These are phyloP conservation scores for Cyclotella cryptica DNA, from an alignment of 108 stramenopile genomes.

Conservation along the genomic window DNA sequence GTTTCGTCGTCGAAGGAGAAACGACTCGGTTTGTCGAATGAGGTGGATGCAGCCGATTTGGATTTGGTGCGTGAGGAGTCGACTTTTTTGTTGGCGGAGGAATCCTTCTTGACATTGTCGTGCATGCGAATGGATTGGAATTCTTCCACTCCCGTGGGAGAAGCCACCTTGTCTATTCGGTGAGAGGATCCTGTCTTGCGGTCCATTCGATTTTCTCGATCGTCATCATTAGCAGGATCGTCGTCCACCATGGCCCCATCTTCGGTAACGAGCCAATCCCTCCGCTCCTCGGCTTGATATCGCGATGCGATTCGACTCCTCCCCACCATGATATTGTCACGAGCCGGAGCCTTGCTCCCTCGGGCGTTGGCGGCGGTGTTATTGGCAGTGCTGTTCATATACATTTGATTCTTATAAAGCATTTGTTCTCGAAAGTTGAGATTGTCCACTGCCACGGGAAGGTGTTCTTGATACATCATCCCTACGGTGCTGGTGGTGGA, in stretches of 20 bases:
- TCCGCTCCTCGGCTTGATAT: slow-evolving; percentile 3
- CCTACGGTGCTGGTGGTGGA: not conserved
- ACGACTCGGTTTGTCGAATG: too few species aligned
- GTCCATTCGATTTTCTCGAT: not conserved
- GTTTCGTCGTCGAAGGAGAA: slow-evolving; percentile 4
- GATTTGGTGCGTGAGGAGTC: slow-evolving; percentile 8
- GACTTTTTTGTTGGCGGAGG: too few species aligned
- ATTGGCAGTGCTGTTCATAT: not conserved
- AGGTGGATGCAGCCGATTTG: not conserved
- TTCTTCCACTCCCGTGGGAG: slow-evolving; percentile 37
- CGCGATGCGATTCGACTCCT: not conserved
- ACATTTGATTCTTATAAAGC: slow-evolving; percentile 40
- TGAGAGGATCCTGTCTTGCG: too few species aligned
- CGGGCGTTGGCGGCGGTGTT: not conserved
- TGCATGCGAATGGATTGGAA: not conserved
- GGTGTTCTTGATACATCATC: not conserved
- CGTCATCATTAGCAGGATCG: not conserved
- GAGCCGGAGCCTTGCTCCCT: not conserved
- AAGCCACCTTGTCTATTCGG: not conserved
- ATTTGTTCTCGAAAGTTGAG: slow-evolving; percentile 33
- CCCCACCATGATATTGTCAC: not conserved
- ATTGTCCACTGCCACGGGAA: slow-evolving; percentile 16
- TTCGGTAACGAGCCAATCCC: slow-evolving; percentile 1
- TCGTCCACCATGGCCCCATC: not conserved
- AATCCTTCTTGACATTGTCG: too few species aligned